Base-by-base conservation (phyloP, 2,329 filamentous ascomycete genomes). In the Pseudocercospora ulei region DNA sequence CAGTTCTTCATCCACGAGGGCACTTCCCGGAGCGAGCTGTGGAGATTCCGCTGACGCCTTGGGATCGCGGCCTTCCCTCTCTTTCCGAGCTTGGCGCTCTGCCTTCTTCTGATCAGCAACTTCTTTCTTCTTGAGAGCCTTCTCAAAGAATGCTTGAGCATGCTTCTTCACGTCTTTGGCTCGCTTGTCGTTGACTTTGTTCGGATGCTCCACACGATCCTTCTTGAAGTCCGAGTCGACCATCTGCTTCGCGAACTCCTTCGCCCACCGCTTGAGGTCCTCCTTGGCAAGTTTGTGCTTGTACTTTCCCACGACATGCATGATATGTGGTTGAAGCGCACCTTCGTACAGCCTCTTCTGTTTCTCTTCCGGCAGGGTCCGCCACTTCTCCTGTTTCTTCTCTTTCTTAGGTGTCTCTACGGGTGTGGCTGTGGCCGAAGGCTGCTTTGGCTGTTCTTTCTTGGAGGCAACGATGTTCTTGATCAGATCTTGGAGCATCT, bases 301-400 rank as follows among this genome's bases (percentile, higher is more conserved):
- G 61, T 86, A 96, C 55, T 85, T 90, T 61, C 88, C 80, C 56
- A 88, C 75, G 1, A 94, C 79, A 48, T 85, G 73, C 60, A 86
- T 88, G 51, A 96, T 79, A 40, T 85, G 78, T 4, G 85, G 85
- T 56, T 80, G 83, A 4, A 95, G 70, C 35, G 86, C 93, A 57
- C 87, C 87, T 61, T 95, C 87, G 55, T 95, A 96, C 2, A 94
- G 71, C 66, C 85, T 94, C 74, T 86, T 92, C 63, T 90, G 84
- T 64, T 95, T 95, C 49, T 95, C 87, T 50, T 77, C 60, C 1
- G 79, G 69, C 19, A 79, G 60, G 43, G 70, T 72, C 39, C 75
- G 72, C 82, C 82, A 86, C 57, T 80, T 82, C 31, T 84, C 79
- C 52, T 71, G 70, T 51, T 74, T 78, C 38, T 63, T 61, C 43